These are phyloP conservation scores for Penicillium expansum DNA, from an alignment of 2,329 filamentous ascomycete species.

Conservation along the genomic window DNA sequence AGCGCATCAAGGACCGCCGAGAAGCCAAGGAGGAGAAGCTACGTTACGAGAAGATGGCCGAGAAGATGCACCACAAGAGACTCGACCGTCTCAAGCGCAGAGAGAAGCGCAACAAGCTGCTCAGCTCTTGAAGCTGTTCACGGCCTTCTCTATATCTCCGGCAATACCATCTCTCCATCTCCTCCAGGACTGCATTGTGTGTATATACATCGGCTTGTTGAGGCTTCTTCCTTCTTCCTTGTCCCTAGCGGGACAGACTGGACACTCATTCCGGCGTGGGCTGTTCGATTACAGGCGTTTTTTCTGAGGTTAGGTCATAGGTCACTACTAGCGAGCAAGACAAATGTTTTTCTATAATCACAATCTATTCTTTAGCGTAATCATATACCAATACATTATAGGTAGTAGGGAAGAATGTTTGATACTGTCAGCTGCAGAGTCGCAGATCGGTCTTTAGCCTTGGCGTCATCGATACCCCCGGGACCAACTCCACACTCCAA, in stretches of 20 bases:
- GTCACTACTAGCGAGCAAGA: constrained; percentile 10
- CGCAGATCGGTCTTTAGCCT: neutral
- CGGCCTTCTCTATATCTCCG: constrained; percentile 9
- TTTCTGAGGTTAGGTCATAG: constrained; percentile 15
- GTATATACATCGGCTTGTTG: constrained; percentile 1
- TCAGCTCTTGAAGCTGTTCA: constrained; percentile 40
- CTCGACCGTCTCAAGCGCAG: constrained; percentile 89
- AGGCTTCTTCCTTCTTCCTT: neutral
- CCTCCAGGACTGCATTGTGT: constrained; percentile 1
- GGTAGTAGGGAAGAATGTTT: neutral
- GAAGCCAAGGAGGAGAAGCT: constrained; percentile 90
- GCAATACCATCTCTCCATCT: neutral
- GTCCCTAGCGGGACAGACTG: constrained; percentile 2
- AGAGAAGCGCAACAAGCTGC: constrained; percentile 76
- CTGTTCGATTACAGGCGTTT: constrained; percentile 18
- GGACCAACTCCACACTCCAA: constrained; percentile 2
- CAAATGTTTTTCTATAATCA: constrained; percentile 6
- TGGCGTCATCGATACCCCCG: constrained; percentile 7
- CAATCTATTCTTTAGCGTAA: neutral
- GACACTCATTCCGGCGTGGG: constrained; percentile 5
- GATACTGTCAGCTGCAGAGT: neutral
- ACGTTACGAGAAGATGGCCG: constrained; percentile 87
- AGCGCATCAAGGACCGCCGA: constrained; percentile 79
- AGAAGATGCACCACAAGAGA: constrained; percentile 96
- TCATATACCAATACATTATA: neutral